These are phyloP conservation scores for Cutaneotrichosporon sp. DNA, from an alignment of 1,284 basidiomycete species.

Conservation along the genomic window DNA sequence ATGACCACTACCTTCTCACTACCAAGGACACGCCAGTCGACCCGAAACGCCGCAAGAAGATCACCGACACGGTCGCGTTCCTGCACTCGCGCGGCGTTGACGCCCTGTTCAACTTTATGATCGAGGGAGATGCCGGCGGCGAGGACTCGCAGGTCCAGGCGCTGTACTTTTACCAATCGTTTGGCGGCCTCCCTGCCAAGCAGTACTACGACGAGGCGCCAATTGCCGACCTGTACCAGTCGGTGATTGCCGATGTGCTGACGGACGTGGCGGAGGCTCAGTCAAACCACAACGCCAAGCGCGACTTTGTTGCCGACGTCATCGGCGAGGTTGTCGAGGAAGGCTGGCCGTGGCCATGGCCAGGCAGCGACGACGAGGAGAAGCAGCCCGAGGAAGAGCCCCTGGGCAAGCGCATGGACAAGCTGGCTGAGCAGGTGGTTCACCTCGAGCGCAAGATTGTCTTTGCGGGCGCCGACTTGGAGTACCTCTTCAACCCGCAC, in stretches of 20 bases:
- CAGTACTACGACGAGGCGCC: constrained; percentile 84
- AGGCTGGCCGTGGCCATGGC: constrained; percentile 70
- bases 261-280: constrained; percentile 52
- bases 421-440: constrained; percentile 68
- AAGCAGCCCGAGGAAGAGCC: constrained; percentile 21
- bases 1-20: background rate
- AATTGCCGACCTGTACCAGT: constrained; percentile 65
- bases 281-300: background rate
- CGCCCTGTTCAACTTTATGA: constrained; percentile 67
- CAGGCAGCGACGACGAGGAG: constrained; percentile 55
- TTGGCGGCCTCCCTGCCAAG: constrained; percentile 83
- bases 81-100: constrained; percentile 79
- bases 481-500: constrained; percentile 62
- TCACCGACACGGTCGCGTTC: constrained; percentile 75
- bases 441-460: constrained; percentile 77
- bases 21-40: background rate
- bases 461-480: constrained; percentile 71
- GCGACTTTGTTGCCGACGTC: constrained; percentile 15
- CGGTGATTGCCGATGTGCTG: constrained; percentile 65
- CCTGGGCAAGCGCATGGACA: constrained; percentile 51
- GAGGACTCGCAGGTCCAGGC: constrained; percentile 82
- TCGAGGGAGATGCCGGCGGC: constrained; percentile 80
- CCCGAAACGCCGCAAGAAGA: constrained; percentile 24
- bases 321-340: constrained; percentile 23
- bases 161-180: constrained; percentile 78